Evolutionary conservation across 2,329 filamentous ascomycete genomes (phyloP).

Genomic region (Ophiosphaerella herpotricha): DNA sequence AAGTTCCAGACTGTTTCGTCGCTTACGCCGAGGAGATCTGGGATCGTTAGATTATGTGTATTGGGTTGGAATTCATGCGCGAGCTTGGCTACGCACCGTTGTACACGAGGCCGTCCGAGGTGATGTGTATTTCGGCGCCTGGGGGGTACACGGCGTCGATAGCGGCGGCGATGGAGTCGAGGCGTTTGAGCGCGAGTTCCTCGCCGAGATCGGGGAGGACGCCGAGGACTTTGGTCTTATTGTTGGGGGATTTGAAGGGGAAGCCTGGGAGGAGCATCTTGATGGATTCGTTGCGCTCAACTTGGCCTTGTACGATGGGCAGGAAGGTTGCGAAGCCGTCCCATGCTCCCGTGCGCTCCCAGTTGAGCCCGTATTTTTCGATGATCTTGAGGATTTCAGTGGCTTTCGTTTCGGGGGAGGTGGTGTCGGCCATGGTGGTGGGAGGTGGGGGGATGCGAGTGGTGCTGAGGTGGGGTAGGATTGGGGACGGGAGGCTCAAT

Average conservation of each 20-base stretch:
- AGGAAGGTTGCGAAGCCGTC: constrained; percentile 30
- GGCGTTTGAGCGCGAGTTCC: constrained; percentile 49
- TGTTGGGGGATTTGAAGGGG: constrained; percentile 66
- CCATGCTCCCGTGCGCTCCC: constrained; percentile 29
- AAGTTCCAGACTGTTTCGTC: constrained; percentile 51
- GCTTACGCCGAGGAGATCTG: constrained; percentile 49
- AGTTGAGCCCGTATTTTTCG: constrained; percentile 29
- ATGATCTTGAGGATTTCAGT: constrained; percentile 21
- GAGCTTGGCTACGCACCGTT: constrained; percentile 29
- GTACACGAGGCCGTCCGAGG: constrained; percentile 52
- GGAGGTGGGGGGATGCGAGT: background rate
- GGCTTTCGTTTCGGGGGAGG: constrained; percentile 11
- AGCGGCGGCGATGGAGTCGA: constrained; percentile 49
- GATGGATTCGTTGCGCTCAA: constrained; percentile 24
- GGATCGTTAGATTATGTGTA: background rate
- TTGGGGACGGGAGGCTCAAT: background rate
- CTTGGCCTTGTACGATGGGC: constrained; percentile 21
- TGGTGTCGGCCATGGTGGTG: background rate
- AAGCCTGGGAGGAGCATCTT: constrained; percentile 58
- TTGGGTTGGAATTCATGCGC: background rate
- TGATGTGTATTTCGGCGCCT: constrained; percentile 49
- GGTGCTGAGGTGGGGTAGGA: background rate
- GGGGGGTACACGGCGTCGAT: constrained; percentile 48
- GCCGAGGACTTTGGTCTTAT: constrained; percentile 59
- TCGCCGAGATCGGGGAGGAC: constrained; percentile 50